Conservation (phyloP, 2,329 filamentous ascomycete species). For the Alternaria brassicicola region DNA sequence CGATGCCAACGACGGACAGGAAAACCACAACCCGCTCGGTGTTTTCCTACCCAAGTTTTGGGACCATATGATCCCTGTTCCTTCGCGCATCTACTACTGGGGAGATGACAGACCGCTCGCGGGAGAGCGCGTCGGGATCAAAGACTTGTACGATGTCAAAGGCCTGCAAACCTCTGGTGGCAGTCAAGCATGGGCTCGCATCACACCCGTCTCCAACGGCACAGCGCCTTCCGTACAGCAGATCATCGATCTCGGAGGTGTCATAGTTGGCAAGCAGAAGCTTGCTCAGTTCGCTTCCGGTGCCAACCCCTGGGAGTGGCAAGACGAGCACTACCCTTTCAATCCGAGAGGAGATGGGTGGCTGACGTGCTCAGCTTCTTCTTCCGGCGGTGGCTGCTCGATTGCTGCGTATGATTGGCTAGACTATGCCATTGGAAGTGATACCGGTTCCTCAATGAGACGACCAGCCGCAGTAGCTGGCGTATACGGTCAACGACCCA, state of each 20-base stretch:
- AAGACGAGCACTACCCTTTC: slow-evolving; percentile 49
- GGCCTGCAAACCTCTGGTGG: slow-evolving; percentile 34
- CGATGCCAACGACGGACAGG: slow-evolving; percentile 29
- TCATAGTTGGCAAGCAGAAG: slow-evolving; percentile 62
- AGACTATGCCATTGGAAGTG: slow-evolving; percentile 53
- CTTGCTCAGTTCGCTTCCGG: slow-evolving; percentile 55
- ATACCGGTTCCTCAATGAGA: slow-evolving; percentile 57
- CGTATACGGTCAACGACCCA: slow-evolving; percentile 48
- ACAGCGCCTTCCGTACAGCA: slow-evolving; percentile 33
- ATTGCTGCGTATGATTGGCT: slow-evolving; percentile 55
- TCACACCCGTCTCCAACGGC: slow-evolving; percentile 24
- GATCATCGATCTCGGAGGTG: slow-evolving; percentile 35
- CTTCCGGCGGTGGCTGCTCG: slow-evolving; percentile 49
- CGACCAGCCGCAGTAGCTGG: slow-evolving; percentile 54
- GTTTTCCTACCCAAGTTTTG: slow-evolving; percentile 35
- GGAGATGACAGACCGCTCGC: slow-evolving; percentile 39
- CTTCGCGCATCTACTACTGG: slow-evolving; percentile 49
- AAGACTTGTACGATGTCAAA: slow-evolving; percentile 36
- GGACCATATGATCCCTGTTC: slow-evolving; percentile 44
- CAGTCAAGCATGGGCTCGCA: slow-evolving; percentile 31
- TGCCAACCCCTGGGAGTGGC: slow-evolving; percentile 36
- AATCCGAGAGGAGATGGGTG: slow-evolving; percentile 50
- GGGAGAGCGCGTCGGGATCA: slow-evolving; percentile 37
- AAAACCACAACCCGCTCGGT: slow-evolving; percentile 30
- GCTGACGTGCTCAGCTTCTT: slow-evolving; percentile 33